Evolutionary conservation across 768 basidiomycete genomes (phyloP), one percentile per base, ranked within the genome.

Genomic region (Suillus paluster): DNA sequence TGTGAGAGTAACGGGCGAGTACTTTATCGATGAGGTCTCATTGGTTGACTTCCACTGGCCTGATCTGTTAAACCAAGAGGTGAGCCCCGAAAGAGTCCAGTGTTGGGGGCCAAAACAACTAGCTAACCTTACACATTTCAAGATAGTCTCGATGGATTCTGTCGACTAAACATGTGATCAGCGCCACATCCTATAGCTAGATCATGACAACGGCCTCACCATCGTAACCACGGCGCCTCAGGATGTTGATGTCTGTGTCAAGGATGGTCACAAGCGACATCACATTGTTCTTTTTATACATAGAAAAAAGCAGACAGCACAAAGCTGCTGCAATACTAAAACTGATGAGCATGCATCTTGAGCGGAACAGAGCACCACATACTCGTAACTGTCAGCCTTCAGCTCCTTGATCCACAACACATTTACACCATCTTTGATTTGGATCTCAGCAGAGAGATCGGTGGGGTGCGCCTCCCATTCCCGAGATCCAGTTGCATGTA

Each of bases 231-330:
- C 93, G 80, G 34, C 92, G 79, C 65, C 87, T 87, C 60, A 96
- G 77, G 12, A 91, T 86, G 52, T 86, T 81, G n/a, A 97, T 74
- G 60, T 94, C 90, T 0, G 95, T 96, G 0, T 92, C 91, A 19
- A 98, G 80, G 50, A 98, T 92, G 0, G 94, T 96, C 84, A 92
- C 90, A 64, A 97, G 87, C 10, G 97, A 74, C 15, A 97, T 78
- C 0, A 91, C 87, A 70, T 98, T 95, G 68, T 94, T 92, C 19
- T 87, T 83, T 72, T 90, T 89, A 2, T 88, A 87, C 1, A 84
- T 79, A 57, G 88, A 83, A 65, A 97, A 91, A 34, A 96, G 76
- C 6, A 89, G 74, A 12, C 87, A 86, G 72, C 92, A 92, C 19
- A 97, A 79, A 0, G 91, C 88, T 1, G 86, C 86, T 0, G 95